These are phyloP conservation scores for Friedmanniomyces simplex DNA, from an alignment of 495 filamentous ascomycete genomes.

Conservation along the genomic window DNA sequence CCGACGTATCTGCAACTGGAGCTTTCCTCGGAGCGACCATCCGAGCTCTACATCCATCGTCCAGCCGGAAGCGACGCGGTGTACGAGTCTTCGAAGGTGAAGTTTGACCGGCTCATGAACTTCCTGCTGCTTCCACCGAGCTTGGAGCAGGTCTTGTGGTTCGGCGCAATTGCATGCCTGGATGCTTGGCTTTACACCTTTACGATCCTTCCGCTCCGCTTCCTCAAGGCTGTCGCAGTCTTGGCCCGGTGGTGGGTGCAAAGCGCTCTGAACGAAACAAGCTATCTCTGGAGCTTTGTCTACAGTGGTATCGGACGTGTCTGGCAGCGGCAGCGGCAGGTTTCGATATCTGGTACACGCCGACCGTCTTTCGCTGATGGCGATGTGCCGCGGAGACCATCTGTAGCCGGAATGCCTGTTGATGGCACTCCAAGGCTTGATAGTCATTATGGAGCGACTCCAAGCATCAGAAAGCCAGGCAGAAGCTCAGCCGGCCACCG, in stretches of 20 bases:
- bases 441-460: background rate
- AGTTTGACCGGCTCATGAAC: slow-evolving; percentile 85
- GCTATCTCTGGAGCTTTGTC: slow-evolving; percentile 60
- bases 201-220: slow-evolving; percentile 85
- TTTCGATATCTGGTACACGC: slow-evolving; percentile 18
- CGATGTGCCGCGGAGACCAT: background rate
- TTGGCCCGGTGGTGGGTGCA: slow-evolving; percentile 61
- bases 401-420: slow-evolving; percentile 3
- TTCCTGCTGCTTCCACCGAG: slow-evolving; percentile 71
- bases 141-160: slow-evolving; percentile 76
- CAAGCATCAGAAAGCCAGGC: slow-evolving; percentile 20
- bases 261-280: slow-evolving; percentile 52
- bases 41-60: slow-evolving; percentile 79
- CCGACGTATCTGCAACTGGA: slow-evolving; percentile 85
- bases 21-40: slow-evolving; percentile 68
- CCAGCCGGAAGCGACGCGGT: slow-evolving; percentile 62
- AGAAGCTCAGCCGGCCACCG: slow-evolving; percentile 33
- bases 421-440: background rate
- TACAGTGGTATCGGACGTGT: slow-evolving; percentile 64
- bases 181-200: slow-evolving; percentile 98
- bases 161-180: slow-evolving; percentile 80
- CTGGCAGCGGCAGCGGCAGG: slow-evolving; percentile 47
- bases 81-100: slow-evolving; percentile 93
- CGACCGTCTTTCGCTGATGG: slow-evolving; percentile 22
- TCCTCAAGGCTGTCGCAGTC: slow-evolving; percentile 70